phyloP scores from a whole-genome alignment of 73 alveolate genomes.

The Loxodes magnus region DNA sequence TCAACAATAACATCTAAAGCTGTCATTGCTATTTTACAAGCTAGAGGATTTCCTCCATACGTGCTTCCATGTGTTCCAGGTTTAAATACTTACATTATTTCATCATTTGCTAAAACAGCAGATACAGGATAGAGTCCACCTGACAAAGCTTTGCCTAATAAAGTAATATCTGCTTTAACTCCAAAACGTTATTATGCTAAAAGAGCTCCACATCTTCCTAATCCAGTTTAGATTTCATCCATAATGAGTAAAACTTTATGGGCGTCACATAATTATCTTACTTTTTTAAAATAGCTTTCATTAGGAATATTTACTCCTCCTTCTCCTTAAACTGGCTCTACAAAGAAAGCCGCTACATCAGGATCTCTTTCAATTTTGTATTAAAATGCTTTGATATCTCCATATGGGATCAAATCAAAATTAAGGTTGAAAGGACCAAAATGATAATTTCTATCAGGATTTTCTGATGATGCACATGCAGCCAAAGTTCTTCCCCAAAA shows the following conservation, averaged over 20 bases:
- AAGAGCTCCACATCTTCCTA: slow-evolving; percentile 85
- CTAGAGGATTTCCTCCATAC: slow-evolving; percentile 87
- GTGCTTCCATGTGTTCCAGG: slow-evolving; percentile 94
- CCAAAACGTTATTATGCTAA: slow-evolving; percentile 64
- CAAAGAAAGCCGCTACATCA: slow-evolving; percentile 53
- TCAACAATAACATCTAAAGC: slow-evolving; percentile 37
- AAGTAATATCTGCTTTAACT: slow-evolving; percentile 34
- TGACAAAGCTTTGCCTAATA: slow-evolving; percentile 62
- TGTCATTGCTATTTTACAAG: slow-evolving; percentile 33
- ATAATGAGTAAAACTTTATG: slow-evolving; percentile 66
- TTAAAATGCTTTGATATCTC: slow-evolving; percentile 63
- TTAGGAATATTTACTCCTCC: slow-evolving; percentile 88
- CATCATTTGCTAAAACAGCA: slow-evolving; percentile 70
- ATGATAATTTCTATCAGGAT: slow-evolving; percentile 62
- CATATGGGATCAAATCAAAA: slow-evolving; percentile 57
- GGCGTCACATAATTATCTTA: slow-evolving; percentile 44
- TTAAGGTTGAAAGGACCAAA: slow-evolving; percentile 92
- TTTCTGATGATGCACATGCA: slow-evolving; percentile 80
- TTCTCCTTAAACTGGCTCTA: slow-evolving; percentile 93
- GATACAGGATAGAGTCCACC: slow-evolving; percentile 89
- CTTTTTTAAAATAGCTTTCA: slow-evolving; percentile 37
- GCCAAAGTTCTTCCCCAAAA: slow-evolving; percentile 96
- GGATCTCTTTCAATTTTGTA: slow-evolving; percentile 23
- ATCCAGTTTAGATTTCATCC: slow-evolving; percentile 90
- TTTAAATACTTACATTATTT: slow-evolving; percentile 17